A percentile compares a stretch with the other conserved stretches of the same genome.
Conservation (phyloP, 495 filamentous ascomycete species). For the Neurospora sp. region DNA sequence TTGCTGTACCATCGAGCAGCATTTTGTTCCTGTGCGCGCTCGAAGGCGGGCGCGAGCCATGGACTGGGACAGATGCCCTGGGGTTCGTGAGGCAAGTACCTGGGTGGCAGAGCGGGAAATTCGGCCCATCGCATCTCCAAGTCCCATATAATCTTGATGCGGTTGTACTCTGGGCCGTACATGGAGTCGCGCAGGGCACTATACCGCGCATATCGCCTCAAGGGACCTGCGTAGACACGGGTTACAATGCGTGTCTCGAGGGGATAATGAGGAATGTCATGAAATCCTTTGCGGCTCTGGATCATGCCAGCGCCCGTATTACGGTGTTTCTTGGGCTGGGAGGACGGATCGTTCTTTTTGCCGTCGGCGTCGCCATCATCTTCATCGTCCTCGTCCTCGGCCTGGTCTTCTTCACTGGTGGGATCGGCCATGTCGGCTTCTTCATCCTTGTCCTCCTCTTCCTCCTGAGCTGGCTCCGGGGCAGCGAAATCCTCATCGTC, state of each 20-base stretch:
- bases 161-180: conserved; percentile 31
- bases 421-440: conserved; percentile 8
- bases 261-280: conserved; percentile 33
- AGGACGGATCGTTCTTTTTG: conserved; percentile 6
- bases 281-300: conserved; percentile 15
- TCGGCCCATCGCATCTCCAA: conserved; percentile 29
- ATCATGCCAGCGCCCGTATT: conserved; percentile 16
- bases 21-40: conserved; percentile 14
- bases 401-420: conserved; percentile 1
- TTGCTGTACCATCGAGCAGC: conserved; percentile 23
- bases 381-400: conserved; percentile 10
- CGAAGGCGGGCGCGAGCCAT: conserved; percentile 28
- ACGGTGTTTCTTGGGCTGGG: conserved; percentile 10
- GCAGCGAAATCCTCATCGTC: conserved; percentile 16
- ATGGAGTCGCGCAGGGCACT: conserved; percentile 30
- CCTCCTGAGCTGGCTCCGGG: conserved; percentile 1
- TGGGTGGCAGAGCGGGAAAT: conserved; percentile 29
- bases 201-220: conserved; percentile 34
- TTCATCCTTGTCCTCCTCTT: conserved; percentile 10
- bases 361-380: conserved; percentile 4
- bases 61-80: conserved; percentile 25
- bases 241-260: conserved; percentile 35
- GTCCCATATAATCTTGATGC: conserved; percentile 28
- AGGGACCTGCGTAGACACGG: conserved; percentile 34
- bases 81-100: conserved; percentile 11